These are phyloP conservation scores for Pythium aphanidermatum DNA, from an alignment of 352 stramenopile genomes.

Conservation along the genomic window DNA sequence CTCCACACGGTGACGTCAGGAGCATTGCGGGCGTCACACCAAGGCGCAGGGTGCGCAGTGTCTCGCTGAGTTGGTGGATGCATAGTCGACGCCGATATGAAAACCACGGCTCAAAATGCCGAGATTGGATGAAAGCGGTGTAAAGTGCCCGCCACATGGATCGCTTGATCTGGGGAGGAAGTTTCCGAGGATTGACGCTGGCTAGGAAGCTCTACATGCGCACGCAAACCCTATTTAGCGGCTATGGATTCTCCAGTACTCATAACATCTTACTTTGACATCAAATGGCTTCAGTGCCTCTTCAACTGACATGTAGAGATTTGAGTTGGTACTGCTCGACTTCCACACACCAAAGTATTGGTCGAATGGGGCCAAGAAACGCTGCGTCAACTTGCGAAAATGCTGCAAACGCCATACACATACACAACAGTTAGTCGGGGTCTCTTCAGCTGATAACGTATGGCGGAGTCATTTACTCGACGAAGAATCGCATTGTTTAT, in stretches of 20 bases:
- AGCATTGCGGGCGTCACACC: conserved; percentile 29
- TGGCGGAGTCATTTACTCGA: conserved; percentile 29
- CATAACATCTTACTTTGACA: conserved; percentile 19
- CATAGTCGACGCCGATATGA: conserved; percentile 56
- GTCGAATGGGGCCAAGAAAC: conserved; percentile 84
- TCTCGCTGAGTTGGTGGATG: conserved; percentile 57
- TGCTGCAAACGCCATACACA: conserved; percentile 30
- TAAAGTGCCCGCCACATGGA: conserved; percentile 69
- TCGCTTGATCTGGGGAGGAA: conserved; percentile 55
- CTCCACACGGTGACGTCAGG: conserved; percentile 11
- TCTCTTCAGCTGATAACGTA: background rate
- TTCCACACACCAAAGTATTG: conserved; percentile 85
- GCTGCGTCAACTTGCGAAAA: conserved; percentile 79
- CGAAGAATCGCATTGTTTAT: conserved; percentile 86
- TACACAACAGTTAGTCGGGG: background rate
- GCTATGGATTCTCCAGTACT: background rate
- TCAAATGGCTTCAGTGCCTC: conserved; percentile 78
- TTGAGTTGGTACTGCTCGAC: conserved; percentile 38
- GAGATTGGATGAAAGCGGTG: conserved; percentile 57
- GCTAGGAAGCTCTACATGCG: conserved; percentile 37
- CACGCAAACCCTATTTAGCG: background rate
- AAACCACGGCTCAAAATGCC: conserved; percentile 79
- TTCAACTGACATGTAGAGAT: conserved; percentile 62
- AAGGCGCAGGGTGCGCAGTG: conserved; percentile 44
- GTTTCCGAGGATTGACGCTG: conserved; percentile 45